These are phyloP conservation scores for Alternaria angustiovoidea DNA, from an alignment of 2,329 filamentous ascomycete genomes.

Conservation along the genomic window DNA sequence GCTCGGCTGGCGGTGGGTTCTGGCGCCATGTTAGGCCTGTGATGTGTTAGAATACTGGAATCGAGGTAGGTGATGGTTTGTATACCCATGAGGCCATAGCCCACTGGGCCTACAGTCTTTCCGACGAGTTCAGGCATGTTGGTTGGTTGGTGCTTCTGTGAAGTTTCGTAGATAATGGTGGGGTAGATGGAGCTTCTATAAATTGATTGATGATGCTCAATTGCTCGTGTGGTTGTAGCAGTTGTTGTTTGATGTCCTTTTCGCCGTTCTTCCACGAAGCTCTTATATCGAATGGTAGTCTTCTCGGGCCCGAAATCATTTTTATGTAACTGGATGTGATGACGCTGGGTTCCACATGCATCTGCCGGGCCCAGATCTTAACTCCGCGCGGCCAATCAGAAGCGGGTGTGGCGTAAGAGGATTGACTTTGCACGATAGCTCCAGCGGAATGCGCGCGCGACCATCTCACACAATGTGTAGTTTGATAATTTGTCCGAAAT, in stretches of 20 bases:
- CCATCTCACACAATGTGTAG: background rate
- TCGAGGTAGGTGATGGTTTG: background rate
- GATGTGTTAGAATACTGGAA: conserved; percentile 16
- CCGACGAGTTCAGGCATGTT: conserved; percentile 47
- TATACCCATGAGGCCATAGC: conserved; percentile 59
- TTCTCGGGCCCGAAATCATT: conserved; percentile 9
- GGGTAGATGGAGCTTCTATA: conserved; percentile 6
- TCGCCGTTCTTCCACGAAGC: background rate
- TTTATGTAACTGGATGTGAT: conserved; percentile 7
- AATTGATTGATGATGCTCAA: conserved; percentile 2
- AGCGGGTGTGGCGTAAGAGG: background rate
- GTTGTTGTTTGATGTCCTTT: background rate
- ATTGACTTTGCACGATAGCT: conserved; percentile 5
- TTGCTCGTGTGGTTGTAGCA: background rate
- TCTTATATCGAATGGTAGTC: background rate
- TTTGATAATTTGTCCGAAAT: background rate
- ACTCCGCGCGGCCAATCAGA: conserved; percentile 10
- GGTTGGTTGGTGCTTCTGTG: conserved; percentile 10
- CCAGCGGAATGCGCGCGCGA: background rate
- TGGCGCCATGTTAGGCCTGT: conserved; percentile 57
- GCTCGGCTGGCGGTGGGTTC: conserved; percentile 45
- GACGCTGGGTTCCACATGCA: conserved; percentile 5
- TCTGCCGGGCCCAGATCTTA: background rate
- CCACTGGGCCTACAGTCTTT: conserved; percentile 52
- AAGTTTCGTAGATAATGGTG: conserved; percentile 3